Evolutionary conservation across 163 green algal genomes (phyloP).

Genomic region (Volvox carteri): DNA sequence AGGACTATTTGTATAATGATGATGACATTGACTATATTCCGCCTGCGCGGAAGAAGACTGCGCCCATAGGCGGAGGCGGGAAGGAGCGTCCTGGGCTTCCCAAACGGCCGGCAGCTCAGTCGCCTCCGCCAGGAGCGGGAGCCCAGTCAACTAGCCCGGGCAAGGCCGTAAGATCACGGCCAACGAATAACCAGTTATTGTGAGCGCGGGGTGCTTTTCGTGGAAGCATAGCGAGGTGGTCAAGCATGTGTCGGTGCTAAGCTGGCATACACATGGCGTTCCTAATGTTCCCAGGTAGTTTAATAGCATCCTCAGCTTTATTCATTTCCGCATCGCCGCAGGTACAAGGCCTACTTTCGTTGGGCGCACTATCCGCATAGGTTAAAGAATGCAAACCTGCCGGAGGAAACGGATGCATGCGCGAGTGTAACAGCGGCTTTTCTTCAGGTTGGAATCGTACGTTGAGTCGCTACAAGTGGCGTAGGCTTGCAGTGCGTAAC

Average conservation of each 20-base stretch:
- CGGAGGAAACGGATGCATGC: conserved; percentile 90
- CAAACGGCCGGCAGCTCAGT: conserved; percentile 28
- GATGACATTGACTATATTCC: conserved; percentile 54
- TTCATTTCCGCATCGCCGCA: conserved; percentile 57
- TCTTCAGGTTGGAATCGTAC: conserved; percentile 78
- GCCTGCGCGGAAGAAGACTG: conserved; percentile 38
- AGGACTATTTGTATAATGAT: conserved; percentile 48
- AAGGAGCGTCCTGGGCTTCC: conserved; percentile 29
- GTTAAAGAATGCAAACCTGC: conserved; percentile 66
- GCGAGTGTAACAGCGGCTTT: conserved; percentile 94
- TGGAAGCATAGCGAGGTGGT: neutral
- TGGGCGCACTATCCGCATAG: conserved; percentile 91
- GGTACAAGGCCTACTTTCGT: conserved; percentile 95
- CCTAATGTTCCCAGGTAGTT: neutral
- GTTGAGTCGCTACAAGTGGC: too few species aligned
- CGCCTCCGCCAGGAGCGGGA: conserved; percentile 35
- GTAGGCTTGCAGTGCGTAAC: neutral
- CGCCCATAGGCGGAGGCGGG: conserved; percentile 11
- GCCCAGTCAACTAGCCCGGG: conserved; percentile 25
- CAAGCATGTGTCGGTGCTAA: conserved; percentile 33
- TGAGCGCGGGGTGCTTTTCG: conserved; percentile 65
- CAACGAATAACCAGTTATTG: conserved; percentile 97
- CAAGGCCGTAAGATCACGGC: conserved; percentile 64
- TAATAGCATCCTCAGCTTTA: neutral
- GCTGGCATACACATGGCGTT: neutral